Evolutionary conservation across 768 basidiomycete species (phyloP), one percentile per base, ranked within the genome.

Genomic region (Russula sp.): DNA sequence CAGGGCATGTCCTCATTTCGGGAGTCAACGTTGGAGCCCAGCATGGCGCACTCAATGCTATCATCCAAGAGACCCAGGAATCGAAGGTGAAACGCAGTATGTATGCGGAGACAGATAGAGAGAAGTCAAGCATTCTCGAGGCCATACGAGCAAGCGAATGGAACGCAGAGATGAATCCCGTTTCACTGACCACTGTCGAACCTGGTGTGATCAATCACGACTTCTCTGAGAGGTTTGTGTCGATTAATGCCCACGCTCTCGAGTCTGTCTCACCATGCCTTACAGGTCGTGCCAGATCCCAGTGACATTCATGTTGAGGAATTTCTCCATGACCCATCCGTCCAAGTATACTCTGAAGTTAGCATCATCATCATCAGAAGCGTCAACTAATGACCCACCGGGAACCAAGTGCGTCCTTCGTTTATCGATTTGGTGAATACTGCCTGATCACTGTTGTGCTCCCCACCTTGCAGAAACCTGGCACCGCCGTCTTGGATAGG

Each of bases 81-180:
- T 80, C 81, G 13, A 90, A 90, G 74, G 80, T 80, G 26, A 89
- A 86, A 64, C 82, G 93, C 51, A 92, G 84, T 67, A 92, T 97
- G 83, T 98, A 93, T 71, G 92, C 92, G 24, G 93, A 98, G 77
- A 96, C 94, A 5, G 84, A 83, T 65, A 79, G 88, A 54, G 86
- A 94, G 74, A 85, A 84, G 71, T 73, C 74, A 67, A 84, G 85
- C 57, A 76, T 95, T 36, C 71, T 95, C 57, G 78, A 84, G 56
- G 84, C 86, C 10, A 81, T 97, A 48, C 78, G 84, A 40, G 74
- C 78, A 5, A 87, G 87, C 64, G 85, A 88, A 72, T 88, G 94
- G 84, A 92, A 92, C 66, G 70, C 74, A 16, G 91, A 94, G 74
- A 88, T 84, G 79, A 84, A 94, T 71, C 92, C 94, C 8, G 63